Evolutionary conservation across 2,329 filamentous ascomycete genomes (phyloP), one percentile per base, ranked within the genome.

Genomic region (Fusarium concolor): DNA sequence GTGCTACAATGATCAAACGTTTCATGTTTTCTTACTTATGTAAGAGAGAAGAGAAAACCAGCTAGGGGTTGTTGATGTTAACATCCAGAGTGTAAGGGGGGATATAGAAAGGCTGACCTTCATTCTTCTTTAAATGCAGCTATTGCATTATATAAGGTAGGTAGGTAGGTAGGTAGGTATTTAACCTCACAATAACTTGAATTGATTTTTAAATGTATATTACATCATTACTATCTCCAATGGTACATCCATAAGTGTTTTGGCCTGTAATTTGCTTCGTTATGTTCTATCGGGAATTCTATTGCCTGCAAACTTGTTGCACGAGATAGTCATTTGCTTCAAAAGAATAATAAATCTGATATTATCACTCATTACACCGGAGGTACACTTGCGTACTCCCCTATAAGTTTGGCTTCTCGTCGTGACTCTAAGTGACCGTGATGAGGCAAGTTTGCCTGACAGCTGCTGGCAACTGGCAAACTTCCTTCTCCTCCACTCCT

Each of bases 381-480:
- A 44, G 28, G 24, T 38, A 50, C 7, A 33, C 26, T 33, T n/a
- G 28, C 35, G 18, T 35, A 31, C 39, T 54, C 33, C n/a, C n/a
- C 28, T 22, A 7, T 9, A 26, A 18, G n/a, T 45, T 22, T 49
- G 11, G 14, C n/a, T 43, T n/a, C 33, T 18, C 12, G 42, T 38
- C 17, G 50, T 47, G 38, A 37, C 10, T 37, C 53, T 22, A 35
- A 39, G 53, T 39, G 22, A 33, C 53, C 14, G 38, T 61, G 42
- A 50, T 57, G 46, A 43, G 35, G 59, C 28, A 64, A 43, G 49
- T 63, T 56, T 63, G 66, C 20, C 43, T 50, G 50, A 37, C 62
- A 70, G 66, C 38, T 64, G 62, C 44, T 58, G 51, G 56, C 66
- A 64, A 39, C 63, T 43, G 52, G 46, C 53, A 62, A 65, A 67